Base-by-base conservation (phyloP, 2,329 filamentous ascomycete species). In the Chaetomiaceae sp. region DNA sequence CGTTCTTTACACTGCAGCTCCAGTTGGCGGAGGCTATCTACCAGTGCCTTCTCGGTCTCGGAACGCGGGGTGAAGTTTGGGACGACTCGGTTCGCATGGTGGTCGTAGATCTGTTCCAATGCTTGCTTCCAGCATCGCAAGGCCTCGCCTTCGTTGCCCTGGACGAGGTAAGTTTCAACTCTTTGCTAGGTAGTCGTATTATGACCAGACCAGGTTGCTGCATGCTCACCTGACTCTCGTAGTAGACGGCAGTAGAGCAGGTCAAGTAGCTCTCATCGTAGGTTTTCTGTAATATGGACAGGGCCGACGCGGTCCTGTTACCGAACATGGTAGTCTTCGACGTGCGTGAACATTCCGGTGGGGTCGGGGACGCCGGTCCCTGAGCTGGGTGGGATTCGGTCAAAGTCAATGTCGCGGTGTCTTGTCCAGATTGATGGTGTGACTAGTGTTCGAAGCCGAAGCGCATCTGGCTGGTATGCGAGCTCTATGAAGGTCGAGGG, bases 251-350 rank as follows among this genome's bases (percentile, higher is more conserved):
- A 2, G 90, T 97, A 12, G 90, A 96, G 68, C 90, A 96, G 62
- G 85, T 89, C 58, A 96, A 71, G 69, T 95, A 96, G 67, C 86
- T 90, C 67, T 97, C 89, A 71, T 97, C 91, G 70, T 97, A 97
- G 46, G 89, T 95, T 77, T 95, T 96, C 71, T 97, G 91, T 66
- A 96, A 81, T 52, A 82, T 81, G 67, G 85, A 81, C 62, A 82
- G 75, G 52, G 66, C 51, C 18, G 58, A 47, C 40, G 66, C 50
- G 26, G 52, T 67, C 61, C 68, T 74, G 62, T 68, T 75, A 59
- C 70, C 71, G 64, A 74, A 72, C 76, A 79, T 79, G 56, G 60
- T 69, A 65, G 54, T 54, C 26, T 19, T 47, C 24, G 38, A 32
- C 29, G 42, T 19, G 17, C 29, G 40, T 42, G 41, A 22, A 51